A percentile compares a stretch with the other conserved stretches of the same genome.
These are phyloP conservation scores for Fraxinus angustifolia DNA, from an alignment of 305 asterid genomes.

Conservation along the genomic window DNA sequence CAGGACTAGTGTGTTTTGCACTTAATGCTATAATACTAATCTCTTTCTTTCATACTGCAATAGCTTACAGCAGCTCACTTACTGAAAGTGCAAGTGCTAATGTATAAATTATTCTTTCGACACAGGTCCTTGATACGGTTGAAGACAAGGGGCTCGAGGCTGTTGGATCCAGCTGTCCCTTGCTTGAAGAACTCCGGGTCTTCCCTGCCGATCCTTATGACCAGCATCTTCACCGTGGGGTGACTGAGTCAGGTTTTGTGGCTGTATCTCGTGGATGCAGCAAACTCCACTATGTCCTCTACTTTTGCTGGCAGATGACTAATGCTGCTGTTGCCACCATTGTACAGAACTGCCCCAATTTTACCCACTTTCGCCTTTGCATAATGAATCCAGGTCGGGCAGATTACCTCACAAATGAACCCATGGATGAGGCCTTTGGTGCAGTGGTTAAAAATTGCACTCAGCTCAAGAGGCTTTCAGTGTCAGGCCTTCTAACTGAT, in stretches of 20 bases:
- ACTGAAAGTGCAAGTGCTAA: not conserved
- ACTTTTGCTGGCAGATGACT: slow-evolving; percentile 86
- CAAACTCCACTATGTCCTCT: slow-evolving; percentile 75
- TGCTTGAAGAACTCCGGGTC: slow-evolving; percentile 78
- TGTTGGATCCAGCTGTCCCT: slow-evolving; percentile 62
- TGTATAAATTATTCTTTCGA: slow-evolving; percentile 6
- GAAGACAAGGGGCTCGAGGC: slow-evolving; percentile 83
- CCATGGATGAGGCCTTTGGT: slow-evolving; percentile 88
- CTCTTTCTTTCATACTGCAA: not conserved
- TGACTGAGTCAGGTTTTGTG: slow-evolving; percentile 68
- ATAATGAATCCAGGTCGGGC: slow-evolving; percentile 69
- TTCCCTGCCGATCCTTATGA: slow-evolving; percentile 70
- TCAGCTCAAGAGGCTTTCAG: slow-evolving; percentile 69
- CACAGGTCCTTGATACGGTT: slow-evolving; percentile 69
- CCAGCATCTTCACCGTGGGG: slow-evolving; percentile 51
- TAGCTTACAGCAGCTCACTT: no score
- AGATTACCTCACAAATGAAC: slow-evolving; percentile 67
- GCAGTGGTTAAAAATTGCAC: slow-evolving; percentile 75
- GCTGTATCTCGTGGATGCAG: slow-evolving; percentile 83
- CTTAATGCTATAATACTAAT: not conserved
- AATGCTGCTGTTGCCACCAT: slow-evolving; percentile 73
- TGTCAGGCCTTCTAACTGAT: slow-evolving; percentile 77
- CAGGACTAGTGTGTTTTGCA: not conserved
- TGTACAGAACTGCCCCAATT: slow-evolving; percentile 68
- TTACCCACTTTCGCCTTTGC: slow-evolving; percentile 91